Conservation (phyloP, 2,329 filamentous ascomycete species). For the Trichothecium sympodiale region DNA sequence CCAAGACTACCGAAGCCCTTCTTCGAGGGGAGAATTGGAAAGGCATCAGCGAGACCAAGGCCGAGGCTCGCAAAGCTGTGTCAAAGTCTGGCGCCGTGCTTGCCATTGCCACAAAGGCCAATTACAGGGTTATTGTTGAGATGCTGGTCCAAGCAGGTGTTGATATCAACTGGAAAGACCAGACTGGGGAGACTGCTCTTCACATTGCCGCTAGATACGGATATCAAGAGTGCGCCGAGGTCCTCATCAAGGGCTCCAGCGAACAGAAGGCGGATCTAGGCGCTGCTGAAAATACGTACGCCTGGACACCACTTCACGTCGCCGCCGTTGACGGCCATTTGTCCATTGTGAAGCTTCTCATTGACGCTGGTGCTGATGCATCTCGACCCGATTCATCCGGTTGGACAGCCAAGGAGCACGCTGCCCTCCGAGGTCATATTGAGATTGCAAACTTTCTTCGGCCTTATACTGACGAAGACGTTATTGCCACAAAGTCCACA, state of each 20-base stretch:
- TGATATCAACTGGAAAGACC: constrained; percentile 87
- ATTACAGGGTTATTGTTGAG: constrained; percentile 74
- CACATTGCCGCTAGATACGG: constrained; percentile 88
- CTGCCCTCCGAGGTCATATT: constrained; percentile 79
- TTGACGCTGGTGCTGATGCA: constrained; percentile 67
- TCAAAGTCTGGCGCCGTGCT: constrained; percentile 81
- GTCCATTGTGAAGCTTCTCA: constrained; percentile 62
- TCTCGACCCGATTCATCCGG: constrained; percentile 73
- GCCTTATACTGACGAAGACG: constrained; percentile 28
- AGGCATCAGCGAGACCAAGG: constrained; percentile 49
- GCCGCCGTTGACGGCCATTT: constrained; percentile 82
- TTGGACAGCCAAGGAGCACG: constrained; percentile 91
- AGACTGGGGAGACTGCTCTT: constrained; percentile 79
- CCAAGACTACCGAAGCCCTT: constrained; percentile 70
- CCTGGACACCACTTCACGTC: constrained; percentile 92
- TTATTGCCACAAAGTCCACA: constrained; percentile 14
- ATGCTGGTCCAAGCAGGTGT: constrained; percentile 83
- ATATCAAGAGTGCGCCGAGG: constrained; percentile 66
- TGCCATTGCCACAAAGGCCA: constrained; percentile 76
- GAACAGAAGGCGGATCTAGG: constrained; percentile 68
- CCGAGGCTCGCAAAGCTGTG: constrained; percentile 55
- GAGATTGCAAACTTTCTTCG: constrained; percentile 63
- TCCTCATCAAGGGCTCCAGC: constrained; percentile 59
- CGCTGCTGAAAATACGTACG: constrained; percentile 70
- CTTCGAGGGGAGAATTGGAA: constrained; percentile 72